Evolutionary conservation across 1,139 yeast genomes (phyloP).

Genomic region (Barnettozyma hawaiiensis): DNA sequence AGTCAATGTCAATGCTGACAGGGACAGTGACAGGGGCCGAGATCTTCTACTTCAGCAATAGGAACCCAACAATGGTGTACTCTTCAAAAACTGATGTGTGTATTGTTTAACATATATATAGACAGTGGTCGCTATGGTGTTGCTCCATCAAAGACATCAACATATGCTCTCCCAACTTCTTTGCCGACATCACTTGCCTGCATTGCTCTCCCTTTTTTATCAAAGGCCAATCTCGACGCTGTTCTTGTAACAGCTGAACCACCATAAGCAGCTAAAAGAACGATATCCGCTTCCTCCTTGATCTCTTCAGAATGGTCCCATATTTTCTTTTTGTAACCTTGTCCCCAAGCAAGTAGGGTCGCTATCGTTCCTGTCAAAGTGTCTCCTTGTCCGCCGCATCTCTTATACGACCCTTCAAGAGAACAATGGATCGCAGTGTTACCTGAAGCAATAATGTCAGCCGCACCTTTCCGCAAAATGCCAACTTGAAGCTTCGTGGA

Average conservation of each 20-base stretch:
- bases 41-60: too few species aligned
- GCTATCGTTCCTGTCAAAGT: conserved; percentile 69
- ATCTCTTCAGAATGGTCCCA: conserved; percentile 43
- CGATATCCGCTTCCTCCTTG: conserved; percentile 33
- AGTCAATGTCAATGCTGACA: too few species aligned
- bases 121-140: too few species aligned
- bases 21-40: too few species aligned
- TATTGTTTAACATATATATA: too few species aligned
- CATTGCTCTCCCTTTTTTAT: conserved; percentile 66
- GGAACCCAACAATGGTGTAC: too few species aligned
- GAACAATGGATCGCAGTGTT: conserved; percentile 36
- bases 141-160: conserved; percentile 40
- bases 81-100: too few species aligned
- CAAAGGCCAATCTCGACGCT: conserved; percentile 63
- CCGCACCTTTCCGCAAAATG: conserved; percentile 65
- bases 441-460: conserved; percentile 49
- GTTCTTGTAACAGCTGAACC: conserved; percentile 65
- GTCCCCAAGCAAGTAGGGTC: conserved; percentile 61
- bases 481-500: conserved; percentile 56
- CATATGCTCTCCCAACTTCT: conserved; percentile 58
- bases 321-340: conserved; percentile 47
- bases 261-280: conserved; percentile 63
- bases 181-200: conserved; percentile 78
- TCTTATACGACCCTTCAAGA: conserved; percentile 56
- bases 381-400: conserved; percentile 91